phyloP scores from a whole-genome alignment of 2,329 filamentous ascomycete species.

The Apiospora kogelbergensis region DNA sequence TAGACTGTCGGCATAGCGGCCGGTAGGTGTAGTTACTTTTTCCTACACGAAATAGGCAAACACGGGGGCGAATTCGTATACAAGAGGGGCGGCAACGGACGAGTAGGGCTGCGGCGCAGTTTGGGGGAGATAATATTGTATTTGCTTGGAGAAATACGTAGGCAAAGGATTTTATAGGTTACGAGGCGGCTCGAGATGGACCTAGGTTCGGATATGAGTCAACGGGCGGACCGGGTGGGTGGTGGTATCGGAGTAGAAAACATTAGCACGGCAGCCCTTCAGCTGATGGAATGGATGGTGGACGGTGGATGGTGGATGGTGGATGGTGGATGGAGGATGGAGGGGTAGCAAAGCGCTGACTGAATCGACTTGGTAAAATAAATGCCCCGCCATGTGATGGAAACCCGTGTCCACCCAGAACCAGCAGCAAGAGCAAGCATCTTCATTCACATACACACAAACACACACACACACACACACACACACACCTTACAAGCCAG shows the following conservation, averaged over 20 bases:
- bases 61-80: background rate
- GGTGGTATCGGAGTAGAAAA: background rate
- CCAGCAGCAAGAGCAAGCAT: too few species aligned
- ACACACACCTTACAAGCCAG: too few species aligned
- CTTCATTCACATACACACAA: too few species aligned
- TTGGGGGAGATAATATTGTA: background rate
- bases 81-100: background rate
- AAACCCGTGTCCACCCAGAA: too few species aligned
- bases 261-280: background rate
- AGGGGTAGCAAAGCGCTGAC: background rate
- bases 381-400: background rate
- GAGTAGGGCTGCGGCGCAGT: background rate
- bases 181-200: background rate
- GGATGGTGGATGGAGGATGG: background rate
- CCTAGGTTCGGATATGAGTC: background rate
- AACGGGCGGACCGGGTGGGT: background rate
- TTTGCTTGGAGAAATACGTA: background rate
- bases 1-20: conserved; percentile 70
- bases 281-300: background rate
- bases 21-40: background rate
- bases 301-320: background rate
- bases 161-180: background rate
- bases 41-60: background rate
- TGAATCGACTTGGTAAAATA: background rate
- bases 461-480: too few species aligned